Evolutionary conservation across 2,329 filamentous ascomycete species (phyloP), one percentile per base, ranked within the genome.

Genomic region (Fusarium duplospermum): DNA sequence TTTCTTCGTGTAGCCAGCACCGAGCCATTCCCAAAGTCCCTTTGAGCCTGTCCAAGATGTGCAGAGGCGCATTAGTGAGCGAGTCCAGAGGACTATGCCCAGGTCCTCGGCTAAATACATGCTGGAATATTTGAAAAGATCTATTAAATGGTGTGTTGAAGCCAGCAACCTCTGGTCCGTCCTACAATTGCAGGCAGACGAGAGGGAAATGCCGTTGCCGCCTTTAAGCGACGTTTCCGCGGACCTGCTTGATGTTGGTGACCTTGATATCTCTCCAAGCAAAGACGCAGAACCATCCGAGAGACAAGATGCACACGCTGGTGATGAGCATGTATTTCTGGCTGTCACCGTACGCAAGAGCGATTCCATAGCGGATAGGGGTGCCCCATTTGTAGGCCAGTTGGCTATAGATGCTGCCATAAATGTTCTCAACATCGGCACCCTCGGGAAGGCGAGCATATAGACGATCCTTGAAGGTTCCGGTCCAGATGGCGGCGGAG

Each of bases 311-410:
- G 31, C 78, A 84, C 24, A 33, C 80, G 45, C 87, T 88, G 1
- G 86, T 85, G 50, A 89, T 86, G 60, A 89, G 80, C 86, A 89
- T 88, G 45, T 84, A 81, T 18, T 83, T 81, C 80, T 89, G 88
- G 0, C 87, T 84, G 57, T 88, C 85, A 1, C 83, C 87, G 73
- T 93, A 93, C 0, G 91, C 89, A 18, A 82, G 80, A 60, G 90
- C 87, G 69, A 93, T 92, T 0, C 87, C 90, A 10, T 83, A 78
- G 6, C 91, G 81, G 18, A 85, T 86, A 0, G 86, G 82, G 4
- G 81, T 86, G 2, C 89, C 89, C 31, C 84, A 75, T 0, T 83
- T 81, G 76, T 90, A 92, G 22, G 80, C 81, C 5, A 90, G 79
- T 73, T 93, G 92, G 4, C 83, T 84, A 70, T 89, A 89, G 45